Evolutionary conservation across 768 basidiomycete species (phyloP), one percentile per base, ranked within the genome.

Genomic region (Omphalotus guepiniiformis): DNA sequence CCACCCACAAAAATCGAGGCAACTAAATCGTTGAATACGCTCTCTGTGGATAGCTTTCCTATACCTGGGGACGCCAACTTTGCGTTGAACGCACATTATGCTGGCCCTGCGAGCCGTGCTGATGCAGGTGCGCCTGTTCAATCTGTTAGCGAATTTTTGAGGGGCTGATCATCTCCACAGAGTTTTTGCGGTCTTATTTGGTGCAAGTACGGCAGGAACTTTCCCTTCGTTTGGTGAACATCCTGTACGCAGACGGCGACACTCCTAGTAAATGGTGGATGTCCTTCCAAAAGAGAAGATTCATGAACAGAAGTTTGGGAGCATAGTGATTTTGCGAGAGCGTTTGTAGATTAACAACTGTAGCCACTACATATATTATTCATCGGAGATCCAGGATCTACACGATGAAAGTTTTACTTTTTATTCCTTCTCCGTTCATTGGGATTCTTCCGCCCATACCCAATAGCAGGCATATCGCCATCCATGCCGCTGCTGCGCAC

Each of bases 181-280:
- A 98, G 53, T 86, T 85, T 55, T 78, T 99, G 36, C 83, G 94
- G 25, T 82, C 85, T 56, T 98, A 98, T 70, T 75, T 99, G 47
- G 83, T 82, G 3, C 96, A 99, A 64, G 88, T 88, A 7, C 83
- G 96, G 40, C 92, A 96, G 66, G 96, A 99, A 62, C 73, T 94
- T 16, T 88, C 93, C 18, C 75, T 83, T 7, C 81, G 96, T 25
- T 68, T 99, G 41, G 80, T 93, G 12, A 93, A 94, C 59, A 76
- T 82, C 42, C 71, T 99, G 40, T 99, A 99, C 64, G 90, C 85
- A 30, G 92, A 95, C 63, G 93, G 93, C 4, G 86, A 88, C 3
- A 86, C 90, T 64, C 94, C 96, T 4, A 96, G 88, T 75, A 99
- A 99, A 67, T 99, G 96, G 96, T 99, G 96, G 96, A 95, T 97